Evolutionary conservation across 2,329 filamentous ascomycete species (phyloP), one percentile per base, ranked within the genome.

Genomic region (Fonsecaea monophora): DNA sequence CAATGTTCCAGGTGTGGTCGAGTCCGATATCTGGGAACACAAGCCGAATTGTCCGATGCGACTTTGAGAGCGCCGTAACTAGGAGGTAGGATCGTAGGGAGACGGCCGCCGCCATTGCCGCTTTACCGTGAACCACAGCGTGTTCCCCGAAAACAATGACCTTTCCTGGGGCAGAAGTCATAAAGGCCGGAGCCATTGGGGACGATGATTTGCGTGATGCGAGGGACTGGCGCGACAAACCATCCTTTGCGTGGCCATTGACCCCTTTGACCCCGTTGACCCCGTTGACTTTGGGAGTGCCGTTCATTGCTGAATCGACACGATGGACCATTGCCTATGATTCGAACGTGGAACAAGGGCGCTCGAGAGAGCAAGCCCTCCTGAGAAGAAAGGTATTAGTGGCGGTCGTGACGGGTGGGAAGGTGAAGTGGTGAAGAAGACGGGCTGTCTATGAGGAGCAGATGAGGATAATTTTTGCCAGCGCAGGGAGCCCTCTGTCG

Each of bases 61-160:
- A 96, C 81, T 97, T 97, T 70, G 93, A 96, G 55, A 97, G 87
- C 13, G 94, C 92, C 15, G 94, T 97, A 76, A 98, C 94, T 74
- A 96, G 93, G 58, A 99, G 90, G 78, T 98, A 99, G 53, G 95
- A 98, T 73, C 95, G 90, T 34, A 99, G 86, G 34, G 95, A 97
- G 66, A 99, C 96, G 35, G 95, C 90, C 30, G 95, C 96, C 60
- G 95, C 95, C 79, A 99, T 94, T 66, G 95, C 94, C 72, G 93
- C 89, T 90, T 97, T 98, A 76, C 94, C 94, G 76, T 99, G 89
- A 21, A 99, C 95, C n/a, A 98, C 95, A 2, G 95, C 91, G 82
- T 99, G 95, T 79, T 99, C 95, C 72, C 95, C 95, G 81, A 94
- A 98, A 61, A 98, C 92, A 78, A 99, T 99, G 76, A 97, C 95